These are phyloP conservation scores for Dendrobium officinale DNA, from an alignment of 106 monocot genomes.

Conservation along the genomic window DNA sequence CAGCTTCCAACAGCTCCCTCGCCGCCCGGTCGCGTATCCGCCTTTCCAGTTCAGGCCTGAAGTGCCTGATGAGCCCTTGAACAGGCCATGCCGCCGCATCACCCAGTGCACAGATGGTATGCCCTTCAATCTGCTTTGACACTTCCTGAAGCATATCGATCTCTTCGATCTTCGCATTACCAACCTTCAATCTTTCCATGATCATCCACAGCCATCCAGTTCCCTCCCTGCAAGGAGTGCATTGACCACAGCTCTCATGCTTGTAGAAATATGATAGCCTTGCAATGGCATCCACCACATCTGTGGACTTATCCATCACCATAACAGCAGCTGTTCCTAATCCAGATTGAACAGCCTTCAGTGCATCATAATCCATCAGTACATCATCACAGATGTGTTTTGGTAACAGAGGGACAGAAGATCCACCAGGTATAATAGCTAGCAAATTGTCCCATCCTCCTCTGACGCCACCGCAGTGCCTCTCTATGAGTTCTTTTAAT, in stretches of 20 bases:
- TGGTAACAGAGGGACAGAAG: constrained; percentile 58
- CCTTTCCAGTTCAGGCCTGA: constrained; percentile 32
- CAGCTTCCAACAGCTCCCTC: constrained; percentile 23
- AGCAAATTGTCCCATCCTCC: constrained; percentile 75
- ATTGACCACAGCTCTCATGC: constrained; percentile 81
- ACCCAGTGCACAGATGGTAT: constrained; percentile 67
- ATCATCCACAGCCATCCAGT: constrained; percentile 77
- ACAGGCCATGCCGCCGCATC: constrained; percentile 85
- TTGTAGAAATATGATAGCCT: constrained; percentile 77
- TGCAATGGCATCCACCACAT: constrained; percentile 71
- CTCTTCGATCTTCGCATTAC: constrained; percentile 64
- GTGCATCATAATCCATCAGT: constrained; percentile 64
- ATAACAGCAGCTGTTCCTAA: constrained; percentile 73
- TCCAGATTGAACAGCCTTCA: constrained; percentile 66
- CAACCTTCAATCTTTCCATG: constrained; percentile 75
- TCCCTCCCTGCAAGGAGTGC: constrained; percentile 80
- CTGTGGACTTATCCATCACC: constrained; percentile 74
- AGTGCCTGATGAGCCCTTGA: constrained; percentile 69
- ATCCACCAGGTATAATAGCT: constrained; percentile 64
- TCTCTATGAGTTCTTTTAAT: constrained; percentile 53
- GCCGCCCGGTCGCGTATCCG: constrained; percentile 23
- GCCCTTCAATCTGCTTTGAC: constrained; percentile 38
- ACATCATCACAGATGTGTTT: constrained; percentile 68
- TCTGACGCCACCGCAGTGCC: constrained; percentile 49
- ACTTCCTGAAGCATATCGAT: constrained; percentile 56